Conservation (phyloP, 176 grass and related monocot species). For the Dendrocalamus sinicus region DNA sequence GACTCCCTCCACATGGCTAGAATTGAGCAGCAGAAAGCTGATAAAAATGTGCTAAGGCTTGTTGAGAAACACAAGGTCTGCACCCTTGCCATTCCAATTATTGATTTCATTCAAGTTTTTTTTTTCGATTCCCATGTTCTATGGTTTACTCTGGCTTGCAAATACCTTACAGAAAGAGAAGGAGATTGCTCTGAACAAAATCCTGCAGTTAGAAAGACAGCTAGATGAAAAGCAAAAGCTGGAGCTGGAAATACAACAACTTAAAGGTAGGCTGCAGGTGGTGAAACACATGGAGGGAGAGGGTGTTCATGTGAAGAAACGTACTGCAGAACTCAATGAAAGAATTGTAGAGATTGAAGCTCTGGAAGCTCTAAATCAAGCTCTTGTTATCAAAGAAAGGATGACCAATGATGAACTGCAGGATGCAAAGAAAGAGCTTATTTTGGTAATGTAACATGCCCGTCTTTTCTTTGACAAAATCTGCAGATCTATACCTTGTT, state of each 20-base stretch:
- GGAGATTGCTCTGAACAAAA: slow-evolving; percentile 48
- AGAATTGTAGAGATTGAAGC: slow-evolving; percentile 48
- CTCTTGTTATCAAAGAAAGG: slow-evolving; percentile 51
- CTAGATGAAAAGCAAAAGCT: slow-evolving; percentile 58
- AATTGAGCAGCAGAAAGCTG: slow-evolving; percentile 55
- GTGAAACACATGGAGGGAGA: slow-evolving; percentile 58
- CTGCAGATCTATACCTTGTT: background rate
- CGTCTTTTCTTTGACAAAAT: background rate
- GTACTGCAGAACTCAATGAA: slow-evolving; percentile 41
- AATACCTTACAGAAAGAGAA: slow-evolving; percentile 54
- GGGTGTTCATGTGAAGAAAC: slow-evolving; percentile 49
- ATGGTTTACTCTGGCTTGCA: slow-evolving; percentile 4
- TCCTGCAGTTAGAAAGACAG: slow-evolving; percentile 52
- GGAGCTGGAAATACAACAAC: slow-evolving; percentile 52
- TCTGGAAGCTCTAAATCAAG: slow-evolving; percentile 53
- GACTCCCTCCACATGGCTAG: slow-evolving; percentile 53
- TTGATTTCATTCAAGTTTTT: slow-evolving; percentile 8
- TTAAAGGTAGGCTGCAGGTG: slow-evolving; percentile 54
- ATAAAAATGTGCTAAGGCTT: slow-evolving; percentile 39
- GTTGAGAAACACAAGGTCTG: slow-evolving; percentile 58
- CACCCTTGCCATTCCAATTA: background rate
- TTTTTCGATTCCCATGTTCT: background rate
- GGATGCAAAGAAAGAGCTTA: slow-evolving; percentile 54
- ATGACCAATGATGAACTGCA: slow-evolving; percentile 57
- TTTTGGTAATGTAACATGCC: slow-evolving; percentile 33